These are phyloP conservation scores for Luffa aegyptiaca DNA, from an alignment of 306 rosid species.

Conservation along the genomic window DNA sequence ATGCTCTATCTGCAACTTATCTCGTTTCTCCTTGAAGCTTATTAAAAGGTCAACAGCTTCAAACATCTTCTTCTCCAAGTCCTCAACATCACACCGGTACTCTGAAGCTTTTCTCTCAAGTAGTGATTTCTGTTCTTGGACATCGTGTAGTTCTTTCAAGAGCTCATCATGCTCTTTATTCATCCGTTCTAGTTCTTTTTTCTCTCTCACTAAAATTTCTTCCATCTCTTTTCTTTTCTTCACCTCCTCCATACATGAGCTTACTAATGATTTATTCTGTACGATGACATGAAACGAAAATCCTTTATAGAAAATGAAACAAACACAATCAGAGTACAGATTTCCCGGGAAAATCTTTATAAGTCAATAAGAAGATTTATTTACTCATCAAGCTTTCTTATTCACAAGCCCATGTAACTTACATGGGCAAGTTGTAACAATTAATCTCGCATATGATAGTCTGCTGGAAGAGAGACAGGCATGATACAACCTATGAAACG, in stretches of 20 bases:
- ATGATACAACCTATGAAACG: background rate
- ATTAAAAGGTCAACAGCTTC: constrained; percentile 68
- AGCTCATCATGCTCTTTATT: constrained; percentile 35
- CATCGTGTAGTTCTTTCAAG: constrained; percentile 29
- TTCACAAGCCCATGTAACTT: background rate
- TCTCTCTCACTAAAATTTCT: constrained; percentile 36
- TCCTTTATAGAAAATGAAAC: constrained; percentile 17
- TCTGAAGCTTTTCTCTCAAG: constrained; percentile 39
- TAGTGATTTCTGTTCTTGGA: constrained; percentile 36
- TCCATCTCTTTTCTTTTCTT: constrained; percentile 42
- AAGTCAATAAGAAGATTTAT: background rate
- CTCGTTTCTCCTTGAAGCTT: constrained; percentile 70
- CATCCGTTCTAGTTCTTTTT: constrained; percentile 37
- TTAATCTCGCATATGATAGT: background rate
- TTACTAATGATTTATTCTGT: constrained; percentile 54
- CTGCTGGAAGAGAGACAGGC: background rate
- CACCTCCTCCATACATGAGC: constrained; percentile 37
- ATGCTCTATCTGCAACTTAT: constrained; percentile 44
- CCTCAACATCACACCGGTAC: constrained; percentile 30
- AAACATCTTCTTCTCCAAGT: constrained; percentile 74
- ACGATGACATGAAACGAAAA: constrained; percentile 12
- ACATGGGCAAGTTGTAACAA: background rate
- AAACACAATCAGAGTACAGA: background rate
- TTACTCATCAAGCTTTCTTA: background rate
- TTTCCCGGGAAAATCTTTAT: background rate